Evolutionary conservation across 139 green algal species (phyloP).

Genomic region (Medakamo hakoo): DNA sequence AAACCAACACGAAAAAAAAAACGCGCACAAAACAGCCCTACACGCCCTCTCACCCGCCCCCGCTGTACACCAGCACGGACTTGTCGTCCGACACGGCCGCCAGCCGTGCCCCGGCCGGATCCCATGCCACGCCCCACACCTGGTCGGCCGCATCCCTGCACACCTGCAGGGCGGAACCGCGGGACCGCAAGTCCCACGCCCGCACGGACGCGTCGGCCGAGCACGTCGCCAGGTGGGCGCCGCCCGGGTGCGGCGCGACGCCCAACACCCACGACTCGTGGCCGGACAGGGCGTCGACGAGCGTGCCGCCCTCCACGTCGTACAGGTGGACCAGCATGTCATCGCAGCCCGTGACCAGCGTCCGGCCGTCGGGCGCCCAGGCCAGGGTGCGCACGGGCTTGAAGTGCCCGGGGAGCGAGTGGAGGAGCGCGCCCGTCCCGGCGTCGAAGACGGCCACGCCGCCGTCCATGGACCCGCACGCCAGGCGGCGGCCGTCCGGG

Average conservation of each 20-base stretch:
- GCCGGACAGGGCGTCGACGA: slow-evolving; percentile 70
- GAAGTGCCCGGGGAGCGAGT: slow-evolving; percentile 58
- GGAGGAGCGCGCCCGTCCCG: slow-evolving; percentile 32
- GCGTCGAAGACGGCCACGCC: slow-evolving; percentile 59
- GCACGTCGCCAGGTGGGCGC: slow-evolving; percentile 44
- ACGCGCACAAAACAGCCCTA: too few species aligned
- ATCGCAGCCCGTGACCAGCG: slow-evolving; percentile 73
- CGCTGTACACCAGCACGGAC: slow-evolving; percentile 26
- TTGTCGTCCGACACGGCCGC: slow-evolving; percentile 52
- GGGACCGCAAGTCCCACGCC: slow-evolving; percentile 68
- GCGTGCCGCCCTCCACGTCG: slow-evolving; percentile 46
- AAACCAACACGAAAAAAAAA: not conserved
- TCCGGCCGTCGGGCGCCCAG: slow-evolving; percentile 63
- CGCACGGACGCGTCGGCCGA: slow-evolving; percentile 57
- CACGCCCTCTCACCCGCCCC: not conserved
- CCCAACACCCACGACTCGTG: slow-evolving; percentile 80
- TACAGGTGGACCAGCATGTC: slow-evolving; percentile 84
- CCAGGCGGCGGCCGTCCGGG: slow-evolving; percentile 49
- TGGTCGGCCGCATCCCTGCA: slow-evolving; percentile 28
- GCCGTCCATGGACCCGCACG: slow-evolving; percentile 59
- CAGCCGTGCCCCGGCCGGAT: slow-evolving; percentile 29
- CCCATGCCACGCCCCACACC: slow-evolving; percentile 59
- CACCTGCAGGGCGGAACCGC: slow-evolving; percentile 18
- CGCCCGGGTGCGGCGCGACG: slow-evolving; percentile 53
- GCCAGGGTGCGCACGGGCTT: slow-evolving; percentile 63